Evolutionary conservation across 345 rosid species (phyloP).

Genomic region (Syzygium aromaticum): DNA sequence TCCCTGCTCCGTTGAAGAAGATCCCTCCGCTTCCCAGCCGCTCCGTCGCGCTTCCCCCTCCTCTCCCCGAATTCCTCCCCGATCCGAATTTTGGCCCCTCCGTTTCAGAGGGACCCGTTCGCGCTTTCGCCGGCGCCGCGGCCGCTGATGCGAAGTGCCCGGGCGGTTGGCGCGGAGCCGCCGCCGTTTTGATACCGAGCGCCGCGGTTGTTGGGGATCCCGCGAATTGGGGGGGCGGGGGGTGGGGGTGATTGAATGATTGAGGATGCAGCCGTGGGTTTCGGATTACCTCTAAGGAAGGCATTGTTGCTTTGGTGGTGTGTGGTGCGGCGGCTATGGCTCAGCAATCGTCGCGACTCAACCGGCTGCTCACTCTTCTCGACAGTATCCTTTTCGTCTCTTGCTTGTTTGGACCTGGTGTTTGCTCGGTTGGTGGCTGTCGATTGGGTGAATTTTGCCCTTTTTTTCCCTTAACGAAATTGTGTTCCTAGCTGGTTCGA

Average conservation of each 20-base stretch:
- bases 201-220: background rate
- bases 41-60: background rate
- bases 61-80: background rate
- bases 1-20: too few species aligned
- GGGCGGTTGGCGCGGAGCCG: background rate
- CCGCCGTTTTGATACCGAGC: background rate
- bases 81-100: background rate
- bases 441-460: background rate
- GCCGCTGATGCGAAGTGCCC: background rate
- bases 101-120: too few species aligned
- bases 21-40: too few species aligned
- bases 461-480: slow-evolving; percentile 19
- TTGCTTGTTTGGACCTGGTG: slow-evolving; percentile 15
- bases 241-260: slow-evolving; percentile 10
- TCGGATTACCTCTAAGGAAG: background rate
- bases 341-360: slow-evolving; percentile 91
- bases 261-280: background rate
- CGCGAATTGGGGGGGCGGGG: background rate
- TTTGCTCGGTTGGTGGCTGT: background rate
- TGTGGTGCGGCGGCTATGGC: slow-evolving; percentile 42
- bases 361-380: slow-evolving; percentile 86
- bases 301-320: slow-evolving; percentile 6
- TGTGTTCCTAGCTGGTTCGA: slow-evolving; percentile 73
- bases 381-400: slow-evolving; percentile 71
- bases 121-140: background rate